phyloP scores from a whole-genome alignment of 352 stramenopile species.

The Pythium pectinolyticum region DNA sequence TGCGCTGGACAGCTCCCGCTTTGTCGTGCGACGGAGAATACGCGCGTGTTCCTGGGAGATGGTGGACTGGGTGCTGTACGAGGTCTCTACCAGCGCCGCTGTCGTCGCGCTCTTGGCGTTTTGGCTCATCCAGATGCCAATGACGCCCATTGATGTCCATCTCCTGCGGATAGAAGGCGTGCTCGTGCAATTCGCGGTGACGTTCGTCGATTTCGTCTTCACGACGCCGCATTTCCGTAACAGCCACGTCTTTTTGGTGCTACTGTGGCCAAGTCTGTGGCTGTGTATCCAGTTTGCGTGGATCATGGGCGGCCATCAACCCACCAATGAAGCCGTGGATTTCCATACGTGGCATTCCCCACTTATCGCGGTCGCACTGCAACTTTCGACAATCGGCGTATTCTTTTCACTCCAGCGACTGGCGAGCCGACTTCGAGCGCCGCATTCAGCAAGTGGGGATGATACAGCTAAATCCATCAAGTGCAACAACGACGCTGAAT shows the following conservation, averaged over 20 bases:
- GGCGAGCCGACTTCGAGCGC: constrained; percentile 30
- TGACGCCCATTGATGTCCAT: constrained; percentile 3
- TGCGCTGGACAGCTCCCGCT: constrained; percentile 56
- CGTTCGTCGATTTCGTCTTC: constrained; percentile 58
- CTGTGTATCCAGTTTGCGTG: constrained; percentile 59
- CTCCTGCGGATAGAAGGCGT: constrained; percentile 33
- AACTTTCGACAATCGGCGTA: constrained; percentile 35
- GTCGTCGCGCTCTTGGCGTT: constrained; percentile 53
- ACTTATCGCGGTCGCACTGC: constrained; percentile 35
- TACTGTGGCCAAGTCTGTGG: constrained; percentile 57
- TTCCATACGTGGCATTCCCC: constrained; percentile 51
- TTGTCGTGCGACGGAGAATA: constrained; percentile 50
- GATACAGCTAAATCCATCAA: constrained; percentile 6
- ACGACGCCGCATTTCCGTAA: constrained; percentile 58
- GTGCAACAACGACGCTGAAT: neutral
- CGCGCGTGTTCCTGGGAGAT: constrained; percentile 64
- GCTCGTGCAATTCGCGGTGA: constrained; percentile 48
- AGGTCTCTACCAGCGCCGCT: constrained; percentile 49
- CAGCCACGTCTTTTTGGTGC: constrained; percentile 58
- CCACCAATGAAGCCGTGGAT: constrained; percentile 54
- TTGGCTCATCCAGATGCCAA: constrained; percentile 38
- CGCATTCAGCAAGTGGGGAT: constrained; percentile 4
- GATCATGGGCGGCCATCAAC: constrained; percentile 56
- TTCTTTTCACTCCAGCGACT: constrained; percentile 48
- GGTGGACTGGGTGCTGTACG: constrained; percentile 65